Evolutionary conservation across 352 stramenopile species (phyloP), one percentile per base, ranked within the genome.

Genomic region (Globisporangium cystogenes): DNA sequence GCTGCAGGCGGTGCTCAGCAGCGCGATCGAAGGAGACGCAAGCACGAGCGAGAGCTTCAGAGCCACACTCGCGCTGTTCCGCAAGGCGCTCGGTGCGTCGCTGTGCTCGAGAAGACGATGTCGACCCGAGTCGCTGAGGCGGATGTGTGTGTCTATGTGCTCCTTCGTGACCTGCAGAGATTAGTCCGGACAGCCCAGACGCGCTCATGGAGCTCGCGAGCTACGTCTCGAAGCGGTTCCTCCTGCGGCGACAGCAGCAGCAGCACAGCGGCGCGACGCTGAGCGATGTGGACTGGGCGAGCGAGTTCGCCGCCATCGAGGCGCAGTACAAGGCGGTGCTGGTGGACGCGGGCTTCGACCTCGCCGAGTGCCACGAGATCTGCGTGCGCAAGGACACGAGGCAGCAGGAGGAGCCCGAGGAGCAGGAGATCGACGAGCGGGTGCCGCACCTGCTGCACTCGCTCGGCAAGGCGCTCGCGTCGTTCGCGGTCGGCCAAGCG

Each of bases 121-220:
- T 31, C 8, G 27, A 31, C 8, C 27, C 27, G 27, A 31, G 27
- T 31, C 8, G 27, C 27, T 31, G 27, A 4, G 5, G 27, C 27
- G 6, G 27, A 31, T 8, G 27, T 16, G 8, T 48, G 21, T n/a
- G 42, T 33, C 12, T 14, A 31, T 31, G 27, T 31, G 6, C 27
- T 4, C 27, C 27, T 31, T 10, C 27, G 6, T 8, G 27, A 31
- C n/a, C 33, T 12, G 24, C 16, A 57, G 74, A 58, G 35, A 53
- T 93, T 21, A 74, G 74, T 48, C 44, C 59, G n/a, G 70, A 70
- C 5, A 91, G 76, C 47, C 66, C 73, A 6, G 79, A 86, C 29
- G 75, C 72, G 15, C 50, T 93, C 18, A 87, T 88, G 68, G 82
- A 93, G 59, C 69, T 86, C 55, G 84, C 79, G 15, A 80, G 74